Base-by-base conservation (phyloP, 257 asterid genomes). In the Solanum habrochaites region DNA sequence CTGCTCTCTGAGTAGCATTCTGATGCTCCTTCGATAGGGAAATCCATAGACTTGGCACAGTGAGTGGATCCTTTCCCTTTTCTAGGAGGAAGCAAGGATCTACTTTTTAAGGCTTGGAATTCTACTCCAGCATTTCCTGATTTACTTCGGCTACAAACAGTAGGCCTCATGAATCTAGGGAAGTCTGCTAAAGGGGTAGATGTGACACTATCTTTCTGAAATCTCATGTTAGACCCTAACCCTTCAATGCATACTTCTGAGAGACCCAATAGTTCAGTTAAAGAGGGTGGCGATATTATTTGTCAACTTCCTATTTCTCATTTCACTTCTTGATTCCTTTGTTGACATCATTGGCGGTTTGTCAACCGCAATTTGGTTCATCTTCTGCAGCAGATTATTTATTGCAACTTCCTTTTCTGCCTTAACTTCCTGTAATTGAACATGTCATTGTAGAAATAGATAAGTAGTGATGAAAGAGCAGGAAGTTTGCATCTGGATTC, bases 111-210 rank as follows among this genome's bases (percentile, higher is more conserved):
- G 18, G 60, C 66, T 58, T 42, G 70, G 20, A 27, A 43, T 42
- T 66, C 66, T 40, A 25, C 66, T 62, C 31, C 86, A 87, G 82
- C 40, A 35, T 56, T 58, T 52, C 85, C 80, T 16, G 80, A 29
- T 83, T 83, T 83, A 52, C 75, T 87, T 75, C 43, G 67, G 7
- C 87, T 87, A 71, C 87, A 83, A 70, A 87, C 32, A 15, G 89
- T 87, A 47, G 89, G 89, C 80, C 77, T 87, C 87, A 87, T 87
- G 37, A 87, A 87, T 52, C 89, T 83, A 15, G 89, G 87, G 4
- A 87, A 83, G 35, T 83, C 67, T 83, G 56, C 45, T 83, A 69
- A 72, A 25, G 49, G 25, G 74, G 43, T 62, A 64, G 8, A 43
- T 60, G 42, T 49, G 80, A 35, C 64, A 58, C n/a, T 64, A 37